Percentiles rank a stretch among this genome's conserved stretches.
Evolutionary conservation across 805 yeast species (phyloP).

Genomic region (Jamesozyma rosinii): DNA sequence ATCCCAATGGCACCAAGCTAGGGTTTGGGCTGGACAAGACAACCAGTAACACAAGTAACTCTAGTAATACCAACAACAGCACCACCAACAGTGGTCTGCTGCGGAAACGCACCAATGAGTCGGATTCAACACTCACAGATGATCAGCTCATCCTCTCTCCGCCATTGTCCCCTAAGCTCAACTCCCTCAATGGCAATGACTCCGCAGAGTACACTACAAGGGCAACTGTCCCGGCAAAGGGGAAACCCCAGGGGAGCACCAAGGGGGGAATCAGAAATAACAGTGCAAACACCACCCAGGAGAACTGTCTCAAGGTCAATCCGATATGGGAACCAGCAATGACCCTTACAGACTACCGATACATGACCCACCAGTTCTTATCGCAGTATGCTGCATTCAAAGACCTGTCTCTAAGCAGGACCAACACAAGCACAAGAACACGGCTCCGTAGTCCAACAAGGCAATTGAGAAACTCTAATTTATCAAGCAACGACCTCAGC

Average conservation of each 20-base stretch:
- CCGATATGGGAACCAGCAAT: constrained; percentile 2
- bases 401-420: background rate
- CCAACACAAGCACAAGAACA: background rate
- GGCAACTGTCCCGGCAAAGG: background rate
- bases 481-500: background rate
- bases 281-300: too few relatives aligned
- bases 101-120: background rate
- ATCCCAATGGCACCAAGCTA: background rate
- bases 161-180: constrained; percentile 26
- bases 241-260: background rate
- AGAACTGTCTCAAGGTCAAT: background rate
- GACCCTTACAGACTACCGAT: background rate
- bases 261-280: too few relatives aligned
- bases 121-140: constrained; percentile 7
- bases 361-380: background rate
- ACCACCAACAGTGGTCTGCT: background rate
- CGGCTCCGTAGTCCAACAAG: background rate
- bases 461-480: background rate
- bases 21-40: background rate
- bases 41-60: background rate
- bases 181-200: background rate
- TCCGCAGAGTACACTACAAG: background rate
- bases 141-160: constrained; percentile 28
- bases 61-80: background rate
- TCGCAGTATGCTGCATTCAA: constrained; percentile 1